Evolutionary conservation across 2,329 filamentous ascomycete species (phyloP), one percentile per base, ranked within the genome.

Genomic region (Pyrenochaeta sp.): DNA sequence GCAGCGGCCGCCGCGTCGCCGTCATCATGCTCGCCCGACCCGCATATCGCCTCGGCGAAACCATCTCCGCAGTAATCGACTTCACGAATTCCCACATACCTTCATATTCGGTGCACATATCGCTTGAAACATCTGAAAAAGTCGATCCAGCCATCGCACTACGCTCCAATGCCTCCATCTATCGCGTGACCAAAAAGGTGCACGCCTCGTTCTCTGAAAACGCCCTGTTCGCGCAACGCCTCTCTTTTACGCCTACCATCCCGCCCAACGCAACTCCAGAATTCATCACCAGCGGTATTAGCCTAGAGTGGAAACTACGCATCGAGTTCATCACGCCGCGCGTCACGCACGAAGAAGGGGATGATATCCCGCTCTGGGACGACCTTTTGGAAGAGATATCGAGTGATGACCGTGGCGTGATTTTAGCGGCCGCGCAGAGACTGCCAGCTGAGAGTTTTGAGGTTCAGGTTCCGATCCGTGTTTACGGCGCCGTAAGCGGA

Each of bases 301-400:
- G 83, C 53, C 76, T 96, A 18, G 88, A 90, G 55, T 99, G 94
- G 94, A 89, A 88, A 68, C 77, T 99, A 22, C 80, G 90, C 1
- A 84, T 99, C 44, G 92, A 97, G 72, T 99, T 99, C 72, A 91
- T 96, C 18, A 93, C 93, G 5, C 86, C 89, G 5, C 83, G 80
- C 13, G 67, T 81, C 55, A 64, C 38, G 54, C 60, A 64, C 21
- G 67, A 64, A 23, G 63, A 69, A 21, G 63, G 63, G 2, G 55
- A 67, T 24, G 67, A 68, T 34, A n/a, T n/a, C n/a, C 41, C 48
- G 1, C 46, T 45, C 1, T 63, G 59, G 36, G 61, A 70, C 62
- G 50, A 72, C 63, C 71, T 96, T n/a, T 72, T 96, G 27, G 92
- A 96, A 66, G 84, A 89, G 60, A 82, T 94, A 8, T 86, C 86